Percentiles rank a stretch among this genome's conserved stretches.
These are phyloP conservation scores for Inga oerstediana DNA, from an alignment of 306 rosid species.

Conservation along the genomic window DNA sequence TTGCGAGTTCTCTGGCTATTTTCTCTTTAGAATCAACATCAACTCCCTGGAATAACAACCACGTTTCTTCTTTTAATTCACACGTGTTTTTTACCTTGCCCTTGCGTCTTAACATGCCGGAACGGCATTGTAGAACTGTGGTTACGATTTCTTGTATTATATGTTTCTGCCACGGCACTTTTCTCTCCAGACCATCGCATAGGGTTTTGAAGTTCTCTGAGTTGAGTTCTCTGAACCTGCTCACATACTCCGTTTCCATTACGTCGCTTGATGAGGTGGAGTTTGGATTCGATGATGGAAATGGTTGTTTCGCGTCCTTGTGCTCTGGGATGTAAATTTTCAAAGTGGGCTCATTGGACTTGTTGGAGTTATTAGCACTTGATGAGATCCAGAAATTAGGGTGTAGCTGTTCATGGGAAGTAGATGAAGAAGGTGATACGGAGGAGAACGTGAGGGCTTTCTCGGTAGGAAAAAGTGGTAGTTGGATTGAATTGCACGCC, in stretches of 20 bases:
- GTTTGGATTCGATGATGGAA: conserved; percentile 57
- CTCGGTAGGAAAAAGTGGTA: conserved; percentile 53
- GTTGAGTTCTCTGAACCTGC: conserved; percentile 67
- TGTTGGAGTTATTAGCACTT: conserved; percentile 24
- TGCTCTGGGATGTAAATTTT: conserved; percentile 54
- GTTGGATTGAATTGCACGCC: conserved; percentile 66
- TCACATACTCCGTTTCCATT: conserved; percentile 64
- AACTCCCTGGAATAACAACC: conserved; percentile 93
- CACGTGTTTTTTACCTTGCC: conserved; percentile 37
- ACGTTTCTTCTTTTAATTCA: conserved; percentile 77
- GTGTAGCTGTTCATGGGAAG: conserved; percentile 62
- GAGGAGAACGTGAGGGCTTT: conserved; percentile 67
- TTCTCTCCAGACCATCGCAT: conserved; percentile 69
- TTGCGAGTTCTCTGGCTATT: conserved; percentile 77
- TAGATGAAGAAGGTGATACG: conserved; percentile 71
- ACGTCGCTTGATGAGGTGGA: conserved; percentile 68
- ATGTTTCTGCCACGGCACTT: conserved; percentile 80
- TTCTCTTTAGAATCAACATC: conserved; percentile 70
- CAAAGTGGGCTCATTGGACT: conserved; percentile 50
- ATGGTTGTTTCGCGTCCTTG: conserved; percentile 36
- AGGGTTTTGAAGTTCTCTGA: conserved; percentile 67
- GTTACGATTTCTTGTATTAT: conserved; percentile 69
- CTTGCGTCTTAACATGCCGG: conserved; percentile 70
- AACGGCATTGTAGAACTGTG: conserved; percentile 78
- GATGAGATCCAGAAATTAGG: conserved; percentile 51